Conservation (phyloP, 2,329 filamentous ascomycete species). For the Aspergillus nomiae region DNA sequence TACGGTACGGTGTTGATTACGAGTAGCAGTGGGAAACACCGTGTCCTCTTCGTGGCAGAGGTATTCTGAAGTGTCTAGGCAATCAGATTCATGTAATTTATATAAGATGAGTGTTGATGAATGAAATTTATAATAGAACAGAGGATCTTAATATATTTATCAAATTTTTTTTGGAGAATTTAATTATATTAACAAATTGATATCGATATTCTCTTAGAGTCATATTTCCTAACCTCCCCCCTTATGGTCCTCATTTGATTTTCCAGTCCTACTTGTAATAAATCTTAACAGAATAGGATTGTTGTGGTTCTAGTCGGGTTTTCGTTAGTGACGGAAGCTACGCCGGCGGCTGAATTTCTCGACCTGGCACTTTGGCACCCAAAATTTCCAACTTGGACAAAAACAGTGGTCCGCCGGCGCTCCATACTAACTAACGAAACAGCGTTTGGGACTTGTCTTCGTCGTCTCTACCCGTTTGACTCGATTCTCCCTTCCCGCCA, state of each 20-base stretch:
- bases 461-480: slow-evolving; percentile 14
- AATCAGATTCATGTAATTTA: neutral
- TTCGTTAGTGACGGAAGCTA: slow-evolving; percentile 40
- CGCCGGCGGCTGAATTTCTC: slow-evolving; percentile 39
- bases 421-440: slow-evolving; percentile 7
- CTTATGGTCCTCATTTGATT: neutral
- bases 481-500: slow-evolving; percentile 21
- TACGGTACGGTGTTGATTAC: slow-evolving; percentile 3
- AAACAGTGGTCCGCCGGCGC: slow-evolving; percentile 19
- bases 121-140: neutral
- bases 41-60: slow-evolving; percentile 30
- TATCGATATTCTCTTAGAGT: neutral
- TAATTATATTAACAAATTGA: neutral
- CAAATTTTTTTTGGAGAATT: neutral
- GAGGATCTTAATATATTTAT: neutral
- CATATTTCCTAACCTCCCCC: neutral
- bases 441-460: neutral
- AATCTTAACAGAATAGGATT: neutral
- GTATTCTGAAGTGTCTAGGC: neutral
- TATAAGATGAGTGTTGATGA: neutral
- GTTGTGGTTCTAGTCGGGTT: slow-evolving; percentile 3
- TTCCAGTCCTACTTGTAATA: neutral
- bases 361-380: slow-evolving; percentile 36
- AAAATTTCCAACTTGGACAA: slow-evolving; percentile 36
- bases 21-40: slow-evolving; percentile 26